A percentile compares a stretch with the other conserved stretches of the same genome.
phyloP scores from a whole-genome alignment of 768 basidiomycete genomes.

The Gloeophyllum trabeum region DNA sequence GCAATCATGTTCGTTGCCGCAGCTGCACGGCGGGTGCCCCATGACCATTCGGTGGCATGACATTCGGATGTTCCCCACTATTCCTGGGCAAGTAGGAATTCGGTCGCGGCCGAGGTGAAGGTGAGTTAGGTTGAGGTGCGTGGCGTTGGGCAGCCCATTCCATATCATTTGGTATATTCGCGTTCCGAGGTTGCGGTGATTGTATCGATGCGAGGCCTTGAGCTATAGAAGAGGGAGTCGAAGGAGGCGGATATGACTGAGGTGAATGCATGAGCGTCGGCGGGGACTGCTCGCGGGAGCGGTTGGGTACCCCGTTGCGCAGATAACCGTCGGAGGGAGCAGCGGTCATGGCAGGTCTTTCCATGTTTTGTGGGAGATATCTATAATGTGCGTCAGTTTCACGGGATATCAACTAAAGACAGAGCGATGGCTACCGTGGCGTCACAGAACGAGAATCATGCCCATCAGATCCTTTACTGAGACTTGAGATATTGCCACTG shows the following conservation, averaged over 20 bases:
- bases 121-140: conserved; percentile 14
- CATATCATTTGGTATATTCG: conserved; percentile 10
- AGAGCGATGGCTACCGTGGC: neutral
- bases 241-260: conserved; percentile 29
- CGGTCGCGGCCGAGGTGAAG: conserved; percentile 16
- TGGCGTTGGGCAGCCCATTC: conserved; percentile 6
- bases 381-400: no score
- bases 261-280: conserved; percentile 31
- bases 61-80: conserved; percentile 16
- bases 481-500: conserved; percentile 12
- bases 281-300: conserved; percentile 23
- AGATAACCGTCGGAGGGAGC: conserved; percentile 23
- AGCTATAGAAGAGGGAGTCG: conserved; percentile 31
- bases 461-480: conserved; percentile 12
- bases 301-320: conserved; percentile 21
- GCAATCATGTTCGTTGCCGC: conserved; percentile 10
- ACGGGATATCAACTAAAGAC: no score
- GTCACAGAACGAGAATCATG: neutral
- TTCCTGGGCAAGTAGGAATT: conserved; percentile 16
- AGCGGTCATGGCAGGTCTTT: conserved; percentile 19
- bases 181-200: conserved; percentile 25
- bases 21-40: conserved; percentile 7
- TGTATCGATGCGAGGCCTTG: conserved; percentile 33
- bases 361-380: neutral
- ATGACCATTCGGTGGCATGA: conserved; percentile 3